A percentile compares a stretch with the other conserved stretches of the same genome.
These are phyloP conservation scores for Chalciporus pseudorubinellus DNA, from an alignment of 768 basidiomycete genomes.

Conservation along the genomic window DNA sequence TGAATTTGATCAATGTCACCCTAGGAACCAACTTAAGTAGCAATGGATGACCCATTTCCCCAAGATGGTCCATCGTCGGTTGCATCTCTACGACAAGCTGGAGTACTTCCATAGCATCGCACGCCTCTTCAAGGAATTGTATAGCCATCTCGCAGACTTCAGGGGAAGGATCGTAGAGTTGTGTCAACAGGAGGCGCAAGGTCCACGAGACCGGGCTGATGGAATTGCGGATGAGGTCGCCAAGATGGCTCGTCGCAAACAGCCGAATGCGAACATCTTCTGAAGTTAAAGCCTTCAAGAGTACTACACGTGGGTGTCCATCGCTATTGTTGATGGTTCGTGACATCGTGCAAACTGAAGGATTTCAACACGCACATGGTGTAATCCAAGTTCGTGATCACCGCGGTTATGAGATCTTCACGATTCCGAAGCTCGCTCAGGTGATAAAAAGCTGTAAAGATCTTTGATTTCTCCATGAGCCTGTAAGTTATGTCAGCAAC, in stretches of 20 bases:
- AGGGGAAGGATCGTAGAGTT: constrained; percentile 88
- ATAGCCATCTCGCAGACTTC: constrained; percentile 93
- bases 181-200: constrained; percentile 86
- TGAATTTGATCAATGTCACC: background rate
- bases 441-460: constrained; percentile 96
- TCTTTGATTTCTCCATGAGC: constrained; percentile 83
- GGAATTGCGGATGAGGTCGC: constrained; percentile 69
- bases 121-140: constrained; percentile 84
- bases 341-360: constrained; percentile 1
- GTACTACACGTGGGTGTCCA: constrained; percentile 88
- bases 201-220: constrained; percentile 78
- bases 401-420: constrained; percentile 88
- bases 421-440: constrained; percentile 86
- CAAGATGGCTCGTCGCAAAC: constrained; percentile 86
- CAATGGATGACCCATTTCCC: constrained; percentile 86
- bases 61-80: constrained; percentile 93
- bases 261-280: constrained; percentile 87
- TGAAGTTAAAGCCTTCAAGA: constrained; percentile 93
- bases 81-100: constrained; percentile 93
- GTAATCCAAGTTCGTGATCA: constrained; percentile 91
- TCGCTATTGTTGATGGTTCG: constrained; percentile 53
- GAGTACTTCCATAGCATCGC: constrained; percentile 78
- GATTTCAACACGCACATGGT: constrained; percentile 56
- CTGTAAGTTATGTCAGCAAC: constrained; percentile 38
- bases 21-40: constrained; percentile 67